Percentiles rank a stretch among this genome's conserved stretches.
phyloP scores from a whole-genome alignment of 495 filamentous ascomycete species.

The Aspergillus asperescens region DNA sequence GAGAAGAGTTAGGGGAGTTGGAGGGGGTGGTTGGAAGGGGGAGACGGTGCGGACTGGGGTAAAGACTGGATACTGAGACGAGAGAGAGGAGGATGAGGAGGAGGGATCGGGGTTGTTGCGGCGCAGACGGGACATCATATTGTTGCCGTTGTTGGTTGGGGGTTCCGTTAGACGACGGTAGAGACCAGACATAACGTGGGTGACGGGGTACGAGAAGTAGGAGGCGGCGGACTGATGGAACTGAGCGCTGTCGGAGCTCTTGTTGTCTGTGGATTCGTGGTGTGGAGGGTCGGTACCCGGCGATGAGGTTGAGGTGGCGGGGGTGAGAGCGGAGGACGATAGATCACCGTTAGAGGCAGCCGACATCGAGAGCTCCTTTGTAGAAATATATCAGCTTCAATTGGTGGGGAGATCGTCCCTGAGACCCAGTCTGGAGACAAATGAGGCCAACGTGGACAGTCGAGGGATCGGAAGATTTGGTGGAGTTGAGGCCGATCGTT shows the following conservation, averaged over 20 bases:
- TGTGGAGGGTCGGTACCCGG: slow-evolving; percentile 28
- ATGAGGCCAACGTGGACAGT: not conserved
- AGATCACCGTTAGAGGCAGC: slow-evolving; percentile 10
- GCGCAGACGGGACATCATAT: slow-evolving; percentile 19
- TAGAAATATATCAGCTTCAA: not conserved
- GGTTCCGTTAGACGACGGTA: slow-evolving; percentile 50
- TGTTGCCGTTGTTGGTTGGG: slow-evolving; percentile 22
- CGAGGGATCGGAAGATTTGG: slow-evolving; percentile 1
- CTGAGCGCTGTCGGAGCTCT: slow-evolving; percentile 14
- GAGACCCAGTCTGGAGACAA: not conserved
- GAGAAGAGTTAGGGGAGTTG: slow-evolving; percentile 53
- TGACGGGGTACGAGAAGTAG: slow-evolving; percentile 53
- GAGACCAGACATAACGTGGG: slow-evolving; percentile 48
- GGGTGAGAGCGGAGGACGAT: slow-evolving; percentile 16
- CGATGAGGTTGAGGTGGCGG: slow-evolving; percentile 24
- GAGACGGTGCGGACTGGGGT: slow-evolving; percentile 51
- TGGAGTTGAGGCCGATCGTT: slow-evolving; percentile 12
- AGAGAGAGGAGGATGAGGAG: slow-evolving; percentile 24
- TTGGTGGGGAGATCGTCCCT: slow-evolving; percentile 4
- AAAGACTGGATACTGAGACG: slow-evolving; percentile 34
- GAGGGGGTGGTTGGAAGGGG: slow-evolving; percentile 56
- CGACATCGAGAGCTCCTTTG: slow-evolving; percentile 11
- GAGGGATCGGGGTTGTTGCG: slow-evolving; percentile 15
- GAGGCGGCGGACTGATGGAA: slow-evolving; percentile 37
- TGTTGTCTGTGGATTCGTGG: slow-evolving; percentile 21